Base-by-base conservation (phyloP, 192 early-diverging fungal genomes). In the Chytriomyces confervae region DNA sequence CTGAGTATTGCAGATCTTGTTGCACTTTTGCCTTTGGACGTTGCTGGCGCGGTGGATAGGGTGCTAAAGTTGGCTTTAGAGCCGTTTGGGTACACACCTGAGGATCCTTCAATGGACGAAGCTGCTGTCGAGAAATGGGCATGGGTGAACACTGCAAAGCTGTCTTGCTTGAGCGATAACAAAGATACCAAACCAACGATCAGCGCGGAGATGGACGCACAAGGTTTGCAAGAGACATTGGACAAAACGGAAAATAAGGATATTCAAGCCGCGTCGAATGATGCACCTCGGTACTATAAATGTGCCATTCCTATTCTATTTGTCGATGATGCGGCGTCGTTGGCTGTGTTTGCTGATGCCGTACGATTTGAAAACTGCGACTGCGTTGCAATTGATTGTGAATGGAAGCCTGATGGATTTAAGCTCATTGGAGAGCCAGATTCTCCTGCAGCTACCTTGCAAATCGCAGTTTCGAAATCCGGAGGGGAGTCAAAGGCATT, bases 321-420 rank as follows among this genome's bases (percentile, higher is more conserved):
- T 63, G 72, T 74, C 13, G 4, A 16, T 9, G 72, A 74, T 46
- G 36, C 45, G 6, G n/a, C 9, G 9, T 20, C 72, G 2, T 45
- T 74, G 10, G 36, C 61, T 7, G 7, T 63, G 45, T 63, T 74
- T 60, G 72, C 61, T 46, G 43, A 27, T 46, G 72, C 72, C 2
- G 63, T 61, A 18, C n/a, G 13, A 8, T 16, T 9, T 57, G 50
- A 51, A 9, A 44, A 24, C 29, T 74, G 57, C 45, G 50, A 74
- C 62, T 74, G 72, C 20, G 45, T 63, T 6, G 72, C 61, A 29
- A n/a, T 74, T 8, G 72, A 74, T 45, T 74, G 72, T 63, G 72
- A 74, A 27, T 74, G 72, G 72, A 62, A 45, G n/a, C 72, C 72
- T 10, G 72, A 74, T 48, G n/a, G 23, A 1, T 74, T 61, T 11